Conservation (phyloP, 352 stramenopile species). For the Thraustotheca clavata region DNA sequence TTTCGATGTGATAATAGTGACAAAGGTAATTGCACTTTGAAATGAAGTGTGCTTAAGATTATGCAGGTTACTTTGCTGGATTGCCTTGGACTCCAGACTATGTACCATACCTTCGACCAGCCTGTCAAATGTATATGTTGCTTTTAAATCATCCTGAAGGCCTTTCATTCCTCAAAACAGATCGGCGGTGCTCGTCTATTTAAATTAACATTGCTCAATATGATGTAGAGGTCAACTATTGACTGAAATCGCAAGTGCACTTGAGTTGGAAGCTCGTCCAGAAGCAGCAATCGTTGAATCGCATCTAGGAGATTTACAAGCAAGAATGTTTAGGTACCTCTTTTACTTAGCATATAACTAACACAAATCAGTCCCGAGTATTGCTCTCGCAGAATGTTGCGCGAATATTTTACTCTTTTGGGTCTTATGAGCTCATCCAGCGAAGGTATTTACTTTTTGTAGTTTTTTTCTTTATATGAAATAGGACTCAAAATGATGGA, state of each 20-base stretch:
- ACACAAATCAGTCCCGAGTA: conserved; percentile 40
- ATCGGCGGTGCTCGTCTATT: conserved; percentile 31
- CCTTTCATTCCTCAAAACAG: conserved; percentile 80
- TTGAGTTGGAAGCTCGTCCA: conserved; percentile 74
- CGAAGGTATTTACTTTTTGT: conserved; percentile 30
- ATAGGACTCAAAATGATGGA: conserved; percentile 82
- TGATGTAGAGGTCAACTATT: conserved; percentile 53
- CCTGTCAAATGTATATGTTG: conserved; percentile 86
- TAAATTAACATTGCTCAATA: not conserved
- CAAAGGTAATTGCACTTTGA: conserved; percentile 33
- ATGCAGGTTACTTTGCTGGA: conserved; percentile 69
- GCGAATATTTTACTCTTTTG: conserved; percentile 83
- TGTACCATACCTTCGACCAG: conserved; percentile 75
- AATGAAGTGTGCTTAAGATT: not conserved
- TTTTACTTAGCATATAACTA: not conserved
- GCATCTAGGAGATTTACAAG: conserved; percentile 79
- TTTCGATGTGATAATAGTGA: conserved; percentile 85
- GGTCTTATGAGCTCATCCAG: conserved; percentile 85
- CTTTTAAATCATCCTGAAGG: conserved; percentile 81
- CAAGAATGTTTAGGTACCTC: conserved; percentile 67
- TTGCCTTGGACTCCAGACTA: conserved; percentile 86
- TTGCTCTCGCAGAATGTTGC: conserved; percentile 77
- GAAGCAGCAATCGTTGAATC: conserved; percentile 84
- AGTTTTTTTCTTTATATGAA: not conserved
- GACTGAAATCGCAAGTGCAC: conserved; percentile 74